phyloP scores from a whole-genome alignment of 495 filamentous ascomycete genomes.

The Aspergillus diversus region DNA sequence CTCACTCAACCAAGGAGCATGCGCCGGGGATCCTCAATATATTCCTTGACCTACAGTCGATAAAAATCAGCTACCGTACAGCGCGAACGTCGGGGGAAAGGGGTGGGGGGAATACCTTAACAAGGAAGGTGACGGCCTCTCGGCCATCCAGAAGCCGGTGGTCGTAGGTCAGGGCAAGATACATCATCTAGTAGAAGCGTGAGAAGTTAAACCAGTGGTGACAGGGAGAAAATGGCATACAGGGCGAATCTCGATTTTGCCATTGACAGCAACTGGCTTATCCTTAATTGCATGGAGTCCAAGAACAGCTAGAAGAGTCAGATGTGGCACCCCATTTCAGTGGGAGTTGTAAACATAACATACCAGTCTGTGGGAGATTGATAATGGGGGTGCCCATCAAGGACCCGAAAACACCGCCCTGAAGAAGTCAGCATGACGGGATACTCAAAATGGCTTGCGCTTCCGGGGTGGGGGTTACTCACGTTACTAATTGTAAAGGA shows the following conservation, averaged over 20 bases:
- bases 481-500: conserved; percentile 99
- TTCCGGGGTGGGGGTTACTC: conserved; percentile 23
- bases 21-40: conserved; percentile 92
- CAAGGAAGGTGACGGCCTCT: conserved; percentile 95
- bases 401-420: conserved; percentile 75
- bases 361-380: conserved; percentile 88
- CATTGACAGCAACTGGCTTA: conserved; percentile 83
- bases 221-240: conserved; percentile 43
- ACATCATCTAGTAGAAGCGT: conserved; percentile 79
- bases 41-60: conserved; percentile 73
- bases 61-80: conserved; percentile 22
- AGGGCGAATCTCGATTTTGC: conserved; percentile 89
- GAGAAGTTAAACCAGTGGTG: conserved; percentile 13
- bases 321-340: conserved; percentile 11
- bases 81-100: not conserved
- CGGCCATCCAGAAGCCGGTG: conserved; percentile 93
- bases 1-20: conserved; percentile 72
- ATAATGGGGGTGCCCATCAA: conserved; percentile 99
- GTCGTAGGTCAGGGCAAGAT: conserved; percentile 95
- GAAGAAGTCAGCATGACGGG: not conserved
- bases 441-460: conserved; percentile 26
- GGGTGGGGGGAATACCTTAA: conserved; percentile 63
- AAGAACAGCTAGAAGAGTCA: conserved; percentile 68
- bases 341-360: conserved; percentile 14
- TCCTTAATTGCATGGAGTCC: conserved; percentile 99